Evolutionary conservation across 2,329 filamentous ascomycete species (phyloP).

Genomic region (Neoarthrinium moseri): DNA sequence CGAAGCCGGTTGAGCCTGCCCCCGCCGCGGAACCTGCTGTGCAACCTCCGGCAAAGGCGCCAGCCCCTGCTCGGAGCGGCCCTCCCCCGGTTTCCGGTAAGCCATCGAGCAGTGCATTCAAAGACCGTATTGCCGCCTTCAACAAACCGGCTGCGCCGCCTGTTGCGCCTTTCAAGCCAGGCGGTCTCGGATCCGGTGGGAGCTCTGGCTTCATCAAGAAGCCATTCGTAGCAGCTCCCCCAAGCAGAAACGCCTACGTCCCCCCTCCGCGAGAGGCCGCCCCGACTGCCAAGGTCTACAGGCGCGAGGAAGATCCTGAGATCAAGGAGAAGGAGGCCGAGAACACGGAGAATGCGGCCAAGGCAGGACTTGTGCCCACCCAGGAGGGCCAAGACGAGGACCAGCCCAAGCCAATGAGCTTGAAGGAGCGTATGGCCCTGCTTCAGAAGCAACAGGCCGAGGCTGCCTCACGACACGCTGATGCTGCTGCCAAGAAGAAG

Average conservation of each 20-base stretch:
- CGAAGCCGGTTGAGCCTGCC: slow-evolving; percentile 35
- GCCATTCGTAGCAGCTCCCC: slow-evolving; percentile 92
- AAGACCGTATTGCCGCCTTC: slow-evolving; percentile 94
- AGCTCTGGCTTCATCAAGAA: slow-evolving; percentile 82
- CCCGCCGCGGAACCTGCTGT: slow-evolving; percentile 33
- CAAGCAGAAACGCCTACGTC: slow-evolving; percentile 87
- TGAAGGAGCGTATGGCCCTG: slow-evolving; percentile 94
- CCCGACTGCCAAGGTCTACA: slow-evolving; percentile 73
- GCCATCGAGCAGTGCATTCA: slow-evolving; percentile 76
- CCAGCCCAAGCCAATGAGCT: slow-evolving; percentile 83
- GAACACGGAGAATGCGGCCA: slow-evolving; percentile 65
- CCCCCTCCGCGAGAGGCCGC: slow-evolving; percentile 69
- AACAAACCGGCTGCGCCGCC: slow-evolving; percentile 87
- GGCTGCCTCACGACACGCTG: slow-evolving; percentile 78
- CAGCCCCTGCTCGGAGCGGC: slow-evolving; percentile 44
- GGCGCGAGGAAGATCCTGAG: slow-evolving; percentile 82
- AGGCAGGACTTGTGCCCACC: slow-evolving; percentile 56
- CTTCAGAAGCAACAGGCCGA: slow-evolving; percentile 93
- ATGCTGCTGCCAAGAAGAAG: slow-evolving; percentile 77
- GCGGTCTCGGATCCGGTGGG: slow-evolving; percentile 56
- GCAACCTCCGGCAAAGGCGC: slow-evolving; percentile 38
- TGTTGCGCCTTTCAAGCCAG: slow-evolving; percentile 85
- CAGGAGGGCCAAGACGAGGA: slow-evolving; percentile 63
- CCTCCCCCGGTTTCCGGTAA: slow-evolving; percentile 72
- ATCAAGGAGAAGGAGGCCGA: slow-evolving; percentile 65